Conservation (phyloP, 108 stramenopile species). For the Skeletonema potamos region DNA sequence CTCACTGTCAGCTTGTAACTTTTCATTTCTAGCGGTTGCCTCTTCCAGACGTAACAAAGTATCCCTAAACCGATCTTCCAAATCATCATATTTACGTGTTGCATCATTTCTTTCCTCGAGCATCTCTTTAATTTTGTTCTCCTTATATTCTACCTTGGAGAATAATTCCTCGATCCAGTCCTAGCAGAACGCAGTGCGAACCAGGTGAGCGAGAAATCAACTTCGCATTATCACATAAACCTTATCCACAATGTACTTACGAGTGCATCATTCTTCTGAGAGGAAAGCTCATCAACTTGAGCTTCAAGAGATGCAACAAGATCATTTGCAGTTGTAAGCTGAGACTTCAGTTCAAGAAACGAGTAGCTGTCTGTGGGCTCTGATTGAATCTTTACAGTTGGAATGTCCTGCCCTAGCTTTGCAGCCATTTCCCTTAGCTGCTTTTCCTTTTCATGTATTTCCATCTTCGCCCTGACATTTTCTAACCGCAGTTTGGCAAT, state of each 20-base stretch:
- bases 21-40: conserved; percentile 4
- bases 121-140: conserved; percentile 10
- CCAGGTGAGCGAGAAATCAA: background rate
- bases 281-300: conserved; percentile 37
- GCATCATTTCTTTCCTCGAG: conserved; percentile 17
- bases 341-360: conserved; percentile 10
- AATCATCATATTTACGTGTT: background rate
- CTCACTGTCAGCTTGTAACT: background rate
- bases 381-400: background rate
- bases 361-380: background rate
- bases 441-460: conserved; percentile 45
- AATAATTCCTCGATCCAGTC: conserved; percentile 48
- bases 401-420: background rate
- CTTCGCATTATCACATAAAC: background rate
- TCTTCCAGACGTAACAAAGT: conserved; percentile 5
- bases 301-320: conserved; percentile 27
- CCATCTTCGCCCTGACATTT: conserved; percentile 34
- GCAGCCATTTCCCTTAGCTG: conserved; percentile 13
- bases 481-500: conserved; percentile 25
- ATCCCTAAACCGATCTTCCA: conserved; percentile 7
- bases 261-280: conserved; percentile 43
- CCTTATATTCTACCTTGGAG: conserved; percentile 33
- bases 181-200: background rate
- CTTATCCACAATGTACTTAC: conserved; percentile 2
- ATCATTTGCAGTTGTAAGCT: conserved; percentile 30